Base-by-base conservation (phyloP, 2,329 filamentous ascomycete genomes). In the Fusarium sp. region DNA sequence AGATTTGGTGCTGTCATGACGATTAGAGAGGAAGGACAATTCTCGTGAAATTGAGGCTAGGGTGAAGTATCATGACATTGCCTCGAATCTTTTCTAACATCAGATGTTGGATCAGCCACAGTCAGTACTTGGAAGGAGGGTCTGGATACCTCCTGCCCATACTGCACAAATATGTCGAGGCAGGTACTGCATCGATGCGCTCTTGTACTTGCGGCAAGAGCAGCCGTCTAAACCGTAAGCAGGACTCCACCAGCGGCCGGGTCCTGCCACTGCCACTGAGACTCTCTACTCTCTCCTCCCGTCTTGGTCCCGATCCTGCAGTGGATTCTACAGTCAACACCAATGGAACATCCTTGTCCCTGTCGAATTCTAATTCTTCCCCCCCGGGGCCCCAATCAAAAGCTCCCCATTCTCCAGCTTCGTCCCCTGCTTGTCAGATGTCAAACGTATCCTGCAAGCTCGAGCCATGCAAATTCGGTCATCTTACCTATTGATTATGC, bases 31-130 rank as follows among this genome's bases (percentile, higher is more conserved):
- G n/a, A 56, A 69, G 73, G 57, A 61, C 59, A 55, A 58, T 61
- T 62, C 49, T 73, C 62, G 45, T 53, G 43, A 50, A 63, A 58
- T 55, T 45, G 53, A 64, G 43, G 69, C 69, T 62, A 70, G 56
- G 65, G 53, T 41, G 62, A 71, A 42, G 70, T 75, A 71, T 74
- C 72, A 71, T 74, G 70, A 74, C 68, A 73, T 62, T 70, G 49
- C 56, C 45, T 63, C 58, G 53, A 59, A 53, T 34, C 45, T 69
- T 51, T 63, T 55, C 34, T 14, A 64, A 67, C 62, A 75, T 74
- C 73, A 66, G 71, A 72, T 75, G 69, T 75, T 62, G 53, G 43
- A 65, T 65, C 49, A 68, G 67, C 46, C 44, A 67, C 53, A 31
- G 28, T 18, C 4, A 30, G 42, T 55, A 70, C 67, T 58, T 50